phyloP scores from a whole-genome alignment of 2,329 filamentous ascomycete genomes.

The Pseudogymnoascus sp. region DNA sequence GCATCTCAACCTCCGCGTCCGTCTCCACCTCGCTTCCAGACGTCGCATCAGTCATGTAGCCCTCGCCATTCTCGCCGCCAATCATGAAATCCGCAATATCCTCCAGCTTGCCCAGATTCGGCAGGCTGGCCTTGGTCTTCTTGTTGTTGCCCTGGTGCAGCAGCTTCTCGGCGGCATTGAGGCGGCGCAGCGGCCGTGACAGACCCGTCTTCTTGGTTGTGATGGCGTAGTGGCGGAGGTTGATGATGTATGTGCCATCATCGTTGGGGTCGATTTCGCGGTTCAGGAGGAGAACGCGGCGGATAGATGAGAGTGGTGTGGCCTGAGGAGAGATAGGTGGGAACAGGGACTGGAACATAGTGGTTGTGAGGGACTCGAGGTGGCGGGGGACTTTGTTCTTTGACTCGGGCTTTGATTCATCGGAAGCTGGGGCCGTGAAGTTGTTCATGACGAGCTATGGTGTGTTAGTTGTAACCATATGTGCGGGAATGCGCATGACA shows the following conservation, averaged over 20 bases:
- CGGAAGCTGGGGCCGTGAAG: slow-evolving; percentile 59
- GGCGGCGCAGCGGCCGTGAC: slow-evolving; percentile 71
- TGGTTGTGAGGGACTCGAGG: slow-evolving; percentile 85
- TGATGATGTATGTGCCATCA: slow-evolving; percentile 69
- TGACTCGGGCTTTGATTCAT: slow-evolving; percentile 37
- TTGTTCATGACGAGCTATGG: slow-evolving; percentile 91
- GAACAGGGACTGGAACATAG: slow-evolving; percentile 92
- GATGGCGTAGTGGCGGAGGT: slow-evolving; percentile 90
- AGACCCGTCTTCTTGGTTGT: slow-evolving; percentile 80
- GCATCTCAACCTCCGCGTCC: slow-evolving; percentile 89
- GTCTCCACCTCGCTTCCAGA: slow-evolving; percentile 91
- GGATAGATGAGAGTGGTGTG: slow-evolving; percentile 86
- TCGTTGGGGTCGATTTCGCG: slow-evolving; percentile 56
- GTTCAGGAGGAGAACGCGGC: slow-evolving; percentile 82
- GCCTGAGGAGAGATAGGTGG: slow-evolving; percentile 89
- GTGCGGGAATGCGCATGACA: slow-evolving; percentile 18
- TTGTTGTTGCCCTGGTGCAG: slow-evolving; percentile 43
- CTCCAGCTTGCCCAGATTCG: slow-evolving; percentile 82
- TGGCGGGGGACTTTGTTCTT: slow-evolving; percentile 77
- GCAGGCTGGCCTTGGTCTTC: slow-evolving; percentile 62
- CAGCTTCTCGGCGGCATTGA: slow-evolving; percentile 80
- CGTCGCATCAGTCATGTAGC: slow-evolving; percentile 77
- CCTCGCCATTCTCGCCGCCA: slow-evolving; percentile 65
- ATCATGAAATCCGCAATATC: slow-evolving; percentile 95
- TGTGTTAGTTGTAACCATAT: slow-evolving; percentile 22